Evolutionary conservation across 2,329 filamentous ascomycete genomes (phyloP), one percentile per base, ranked within the genome.

Genomic region (Alternaria gaisen): DNA sequence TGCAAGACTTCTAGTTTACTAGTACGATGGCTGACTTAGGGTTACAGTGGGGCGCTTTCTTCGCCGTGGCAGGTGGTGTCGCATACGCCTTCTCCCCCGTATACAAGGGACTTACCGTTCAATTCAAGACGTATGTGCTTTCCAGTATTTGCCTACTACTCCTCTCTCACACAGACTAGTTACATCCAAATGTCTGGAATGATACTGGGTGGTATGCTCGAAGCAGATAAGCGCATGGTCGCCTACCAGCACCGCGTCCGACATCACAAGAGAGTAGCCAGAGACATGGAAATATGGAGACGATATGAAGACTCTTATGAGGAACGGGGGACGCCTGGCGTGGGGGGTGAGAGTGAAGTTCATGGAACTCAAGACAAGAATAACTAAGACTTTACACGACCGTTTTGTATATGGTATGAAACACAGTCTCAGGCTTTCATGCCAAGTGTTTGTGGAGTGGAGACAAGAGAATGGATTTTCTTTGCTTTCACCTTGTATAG

Each of bases 181-280:
- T 94, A 92, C 74, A 82, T 94, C 16, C 91, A 93, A 77, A 92
- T 93, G 90, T 91, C 89, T n/a, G 89, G 88, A 61, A 94, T 94
- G 91, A 89, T 91, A n/a, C 72, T 92, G 34, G 91, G 91, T 43
- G 85, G 88, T 72, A 91, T 91, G 85, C 84, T 94, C 55, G 90
- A 93, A 80, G 91, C 91, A 3, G 91, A 94, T 72, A 80, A 83
- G 57, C 84, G 88, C 51, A 82, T 94, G 69, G 84, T 89, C 53
- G 81, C 85, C 60, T 92, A 91, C 70, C 90, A 93, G 76, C 82
- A 87, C 12, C 81, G 82, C 44, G 81, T 93, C 65, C 83, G 91
- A 61, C 84, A 88, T 73, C 85, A 90, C 70, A 87, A 88, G 72
- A 86, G 89, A 60, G 74, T 90, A 59, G 81, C 85, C 48, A 81